Evolutionary conservation across 768 basidiomycete genomes (phyloP).

Genomic region (Suillus lakei): DNA sequence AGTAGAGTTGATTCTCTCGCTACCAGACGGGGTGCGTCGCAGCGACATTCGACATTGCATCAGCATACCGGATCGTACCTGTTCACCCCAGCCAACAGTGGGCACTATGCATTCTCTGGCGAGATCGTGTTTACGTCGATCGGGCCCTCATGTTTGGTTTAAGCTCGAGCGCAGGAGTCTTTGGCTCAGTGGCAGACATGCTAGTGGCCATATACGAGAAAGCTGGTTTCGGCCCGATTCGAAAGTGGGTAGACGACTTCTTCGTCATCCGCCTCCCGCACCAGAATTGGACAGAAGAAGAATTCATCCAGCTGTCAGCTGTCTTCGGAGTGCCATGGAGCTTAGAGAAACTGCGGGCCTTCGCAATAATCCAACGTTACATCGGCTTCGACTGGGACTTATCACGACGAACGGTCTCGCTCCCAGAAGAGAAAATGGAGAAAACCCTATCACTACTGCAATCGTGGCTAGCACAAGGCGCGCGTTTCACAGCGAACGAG

Average conservation of each 20-base stretch:
- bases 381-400: slow-evolving; percentile 46
- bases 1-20: slow-evolving; percentile 26
- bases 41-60: slow-evolving; percentile 44
- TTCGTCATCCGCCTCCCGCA: slow-evolving; percentile 29
- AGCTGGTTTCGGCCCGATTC: slow-evolving; percentile 24
- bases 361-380: slow-evolving; percentile 33
- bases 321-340: slow-evolving; percentile 40
- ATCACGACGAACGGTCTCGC: slow-evolving; percentile 26
- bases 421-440: slow-evolving; percentile 33
- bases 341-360: slow-evolving; percentile 23
- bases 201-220: slow-evolving; percentile 34
- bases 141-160: slow-evolving; percentile 36
- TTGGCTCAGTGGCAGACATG: slow-evolving; percentile 41
- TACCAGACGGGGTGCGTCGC: slow-evolving; percentile 27
- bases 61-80: slow-evolving; percentile 34
- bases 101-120: slow-evolving; percentile 36
- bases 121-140: slow-evolving; percentile 36
- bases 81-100: not conserved
- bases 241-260: slow-evolving; percentile 49
- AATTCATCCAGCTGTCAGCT: slow-evolving; percentile 33
- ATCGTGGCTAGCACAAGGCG: no score
- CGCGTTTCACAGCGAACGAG: no score
- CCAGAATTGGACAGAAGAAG: slow-evolving; percentile 29
- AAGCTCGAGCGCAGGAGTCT: slow-evolving; percentile 39
- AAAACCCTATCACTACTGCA: not conserved